Percentiles rank a stretch among this genome's conserved stretches.
These are phyloP conservation scores for Cicer arietinum DNA, from an alignment of 306 rosid species.

Conservation along the genomic window DNA sequence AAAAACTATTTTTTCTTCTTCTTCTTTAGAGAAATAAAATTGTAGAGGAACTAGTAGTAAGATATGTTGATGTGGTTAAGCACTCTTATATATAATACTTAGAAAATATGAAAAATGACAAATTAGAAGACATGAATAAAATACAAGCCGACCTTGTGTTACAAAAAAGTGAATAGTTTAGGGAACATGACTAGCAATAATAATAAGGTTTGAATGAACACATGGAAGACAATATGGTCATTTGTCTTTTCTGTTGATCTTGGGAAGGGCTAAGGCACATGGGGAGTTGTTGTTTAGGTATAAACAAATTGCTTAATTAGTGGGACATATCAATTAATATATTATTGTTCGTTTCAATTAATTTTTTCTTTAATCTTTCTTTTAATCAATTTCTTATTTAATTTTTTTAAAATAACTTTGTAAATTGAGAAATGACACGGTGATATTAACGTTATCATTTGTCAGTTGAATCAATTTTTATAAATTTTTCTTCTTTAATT, in stretches of 20 bases:
- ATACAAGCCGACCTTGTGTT: constrained; percentile 52
- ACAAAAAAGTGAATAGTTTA: constrained; percentile 37
- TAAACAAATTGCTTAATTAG: constrained; percentile 65
- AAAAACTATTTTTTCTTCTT: not conserved
- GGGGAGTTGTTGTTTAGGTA: constrained; percentile 60
- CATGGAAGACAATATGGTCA: constrained; percentile 49
- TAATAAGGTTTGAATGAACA: constrained; percentile 40
- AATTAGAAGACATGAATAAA: constrained; percentile 40
- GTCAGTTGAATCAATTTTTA: too few species aligned
- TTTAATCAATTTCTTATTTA: too few species aligned
- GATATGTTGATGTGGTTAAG: constrained; percentile 38
- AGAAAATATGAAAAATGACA: constrained; percentile 25
- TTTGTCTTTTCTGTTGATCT: constrained; percentile 49
- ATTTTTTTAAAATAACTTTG: too few species aligned
- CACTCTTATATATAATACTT: constrained; percentile 61
- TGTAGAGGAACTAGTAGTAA: not conserved
- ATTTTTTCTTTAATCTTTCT: constrained; percentile 35
- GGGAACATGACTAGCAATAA: constrained; percentile 35
- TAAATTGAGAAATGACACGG: too few species aligned
- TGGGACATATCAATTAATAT: constrained; percentile 54
- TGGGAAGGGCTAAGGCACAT: constrained; percentile 68
- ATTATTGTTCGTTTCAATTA: constrained; percentile 28
- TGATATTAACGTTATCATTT: too few species aligned
- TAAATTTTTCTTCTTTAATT: too few species aligned
- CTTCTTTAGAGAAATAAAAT: constrained; percentile 23